Conservation (phyloP, 1,284 basidiomycete genomes). For the Cutaneotrichosporon spelunceum region DNA sequence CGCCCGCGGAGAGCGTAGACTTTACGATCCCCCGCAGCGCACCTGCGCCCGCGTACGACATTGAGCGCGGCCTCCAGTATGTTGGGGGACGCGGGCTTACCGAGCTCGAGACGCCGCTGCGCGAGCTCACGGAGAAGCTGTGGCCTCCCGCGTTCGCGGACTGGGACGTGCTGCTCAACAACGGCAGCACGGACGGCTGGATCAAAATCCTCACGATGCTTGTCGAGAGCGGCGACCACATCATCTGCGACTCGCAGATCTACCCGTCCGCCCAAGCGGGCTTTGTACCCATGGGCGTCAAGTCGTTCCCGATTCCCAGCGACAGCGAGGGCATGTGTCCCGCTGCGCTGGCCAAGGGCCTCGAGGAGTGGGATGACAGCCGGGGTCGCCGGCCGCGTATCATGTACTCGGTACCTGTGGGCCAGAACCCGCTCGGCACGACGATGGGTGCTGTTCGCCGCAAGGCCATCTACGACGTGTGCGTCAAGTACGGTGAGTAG, state of each 20-base stretch:
- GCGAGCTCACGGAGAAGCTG: constrained; percentile 60
- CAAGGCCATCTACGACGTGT: constrained; percentile 70
- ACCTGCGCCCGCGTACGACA: constrained; percentile 38
- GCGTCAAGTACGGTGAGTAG: constrained; percentile 60
- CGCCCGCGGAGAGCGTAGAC: constrained; percentile 53
- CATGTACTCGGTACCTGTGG: constrained; percentile 56
- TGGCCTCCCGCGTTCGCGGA: constrained; percentile 64
- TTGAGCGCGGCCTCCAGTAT: constrained; percentile 68
- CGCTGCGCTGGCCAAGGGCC: constrained; percentile 59
- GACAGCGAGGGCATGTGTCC: constrained; percentile 67
- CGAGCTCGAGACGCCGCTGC: constrained; percentile 27
- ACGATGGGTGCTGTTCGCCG: constrained; percentile 63
- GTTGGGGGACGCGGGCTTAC: constrained; percentile 45
- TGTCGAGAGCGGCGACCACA: constrained; percentile 66
- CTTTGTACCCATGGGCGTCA: constrained; percentile 31
- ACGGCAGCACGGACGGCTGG: constrained; percentile 71
- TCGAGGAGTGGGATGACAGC: constrained; percentile 63
- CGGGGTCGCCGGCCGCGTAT: constrained; percentile 60
- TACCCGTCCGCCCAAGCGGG: constrained; percentile 46
- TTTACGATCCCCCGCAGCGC: constrained; percentile 55
- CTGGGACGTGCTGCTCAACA: constrained; percentile 60
- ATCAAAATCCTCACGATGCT: constrained; percentile 55
- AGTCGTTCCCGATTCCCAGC: constrained; percentile 56
- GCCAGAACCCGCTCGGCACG: constrained; percentile 71
- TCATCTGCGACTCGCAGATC: constrained; percentile 59